These are phyloP conservation scores for Dichotomocladium elegans DNA, from an alignment of 371 early-diverging fungal genomes.

Conservation along the genomic window DNA sequence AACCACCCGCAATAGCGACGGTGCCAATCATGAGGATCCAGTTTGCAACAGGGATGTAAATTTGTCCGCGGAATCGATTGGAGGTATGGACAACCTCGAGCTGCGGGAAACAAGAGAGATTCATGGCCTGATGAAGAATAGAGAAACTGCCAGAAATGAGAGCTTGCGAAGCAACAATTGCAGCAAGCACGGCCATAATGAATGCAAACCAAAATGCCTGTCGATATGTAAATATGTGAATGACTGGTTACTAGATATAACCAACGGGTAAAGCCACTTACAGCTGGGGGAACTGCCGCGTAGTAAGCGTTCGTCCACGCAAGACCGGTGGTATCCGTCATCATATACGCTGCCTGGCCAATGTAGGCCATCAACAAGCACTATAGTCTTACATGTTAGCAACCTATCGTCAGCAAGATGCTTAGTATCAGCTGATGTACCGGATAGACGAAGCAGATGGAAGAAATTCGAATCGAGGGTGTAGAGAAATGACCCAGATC, in stretches of 20 bases:
- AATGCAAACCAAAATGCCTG: slow-evolving; percentile 27
- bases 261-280: neutral
- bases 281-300: slow-evolving; percentile 10
- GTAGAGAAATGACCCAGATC: slow-evolving; percentile 54
- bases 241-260: neutral
- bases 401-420: neutral
- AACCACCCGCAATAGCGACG: slow-evolving; percentile 36
- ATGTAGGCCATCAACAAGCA: slow-evolving; percentile 25
- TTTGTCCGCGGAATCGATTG: slow-evolving; percentile 30
- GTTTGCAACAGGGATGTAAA: slow-evolving; percentile 54
- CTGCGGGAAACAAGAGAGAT: slow-evolving; percentile 49
- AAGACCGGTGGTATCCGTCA: slow-evolving; percentile 16
- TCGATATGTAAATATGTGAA: too few species aligned
- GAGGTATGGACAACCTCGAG: slow-evolving; percentile 46
- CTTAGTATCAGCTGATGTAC: slow-evolving; percentile 1
- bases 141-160: slow-evolving; percentile 55
- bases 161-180: slow-evolving; percentile 60
- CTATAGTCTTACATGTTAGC: neutral
- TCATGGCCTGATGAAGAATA: slow-evolving; percentile 54
- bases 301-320: slow-evolving; percentile 17
- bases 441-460: slow-evolving; percentile 23
- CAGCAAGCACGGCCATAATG: slow-evolving; percentile 45
- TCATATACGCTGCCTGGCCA: slow-evolving; percentile 47
- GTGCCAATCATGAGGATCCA: slow-evolving; percentile 40
- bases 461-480: slow-evolving; percentile 33